Base-by-base conservation (phyloP, 2,329 filamentous ascomycete species). In the Cadophora gregata region DNA sequence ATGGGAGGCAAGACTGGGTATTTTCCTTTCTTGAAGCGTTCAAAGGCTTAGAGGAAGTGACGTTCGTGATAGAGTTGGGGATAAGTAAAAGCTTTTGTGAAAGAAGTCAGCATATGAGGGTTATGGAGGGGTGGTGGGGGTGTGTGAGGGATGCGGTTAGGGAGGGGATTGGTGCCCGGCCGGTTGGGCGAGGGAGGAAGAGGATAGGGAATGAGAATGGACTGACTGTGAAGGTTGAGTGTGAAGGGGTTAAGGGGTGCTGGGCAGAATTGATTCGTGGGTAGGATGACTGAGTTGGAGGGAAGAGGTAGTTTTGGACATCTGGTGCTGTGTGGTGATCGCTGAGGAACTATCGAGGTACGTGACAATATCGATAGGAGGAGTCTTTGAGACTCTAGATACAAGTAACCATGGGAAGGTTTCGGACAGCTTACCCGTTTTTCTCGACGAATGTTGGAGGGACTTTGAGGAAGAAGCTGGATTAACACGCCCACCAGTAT, bases 131-230 rank as follows among this genome's bases (percentile, higher is more conserved):
- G 42, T 59, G 58, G 58, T 59, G 58, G 58, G 36, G 29, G 19
- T 45, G 36, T 29, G 58, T 59, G 19, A 59, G 58, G 36, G 58
- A 59, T 47, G 58, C 58, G 12, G 58, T 59, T 16, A 59, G 58
- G 38, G 58, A 59, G 36, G 58, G 58, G 14, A 16, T 56, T 42
- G 36, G 6, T 42, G 36, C 12, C 16, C 4, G 29, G 19, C n/a
- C n/a, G n/a, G 31, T 5, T 33, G 21, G 25, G 21, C 10, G 21
- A 16, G 12, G 21, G 19, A 58, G 6, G 29, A 42, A 2, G 14
- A 21, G 29, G 8, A 33, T 7, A 29, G 12, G 31, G 21, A 33
- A 24, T 31, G 12, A 21, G 6, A 58, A 10, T 1, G 55, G 1
- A 19, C 14, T 58, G 19, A 19, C 42, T 19, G 3, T 58, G 55